These are phyloP conservation scores for Mesotaenium endlicherianum DNA, from an alignment of 139 green algal genomes.

Conservation along the genomic window DNA sequence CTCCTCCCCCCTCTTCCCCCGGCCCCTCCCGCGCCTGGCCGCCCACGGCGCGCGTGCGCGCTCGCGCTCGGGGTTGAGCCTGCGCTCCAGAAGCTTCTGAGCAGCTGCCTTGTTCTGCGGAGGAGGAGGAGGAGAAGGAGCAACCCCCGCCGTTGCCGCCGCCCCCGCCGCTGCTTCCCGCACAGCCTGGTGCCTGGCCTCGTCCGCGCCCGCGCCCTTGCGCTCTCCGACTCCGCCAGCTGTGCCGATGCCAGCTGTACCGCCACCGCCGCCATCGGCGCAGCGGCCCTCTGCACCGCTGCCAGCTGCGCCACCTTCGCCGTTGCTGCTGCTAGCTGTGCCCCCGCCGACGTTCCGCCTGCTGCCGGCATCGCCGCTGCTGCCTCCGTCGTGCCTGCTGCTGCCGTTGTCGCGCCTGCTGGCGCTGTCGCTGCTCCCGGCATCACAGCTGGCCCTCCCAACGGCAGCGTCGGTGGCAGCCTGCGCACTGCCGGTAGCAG, in stretches of 20 bases:
- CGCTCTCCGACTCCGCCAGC: neutral
- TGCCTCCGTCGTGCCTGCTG: neutral
- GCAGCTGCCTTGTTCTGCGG: neutral
- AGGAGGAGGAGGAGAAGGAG: neutral
- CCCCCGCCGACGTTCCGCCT: neutral
- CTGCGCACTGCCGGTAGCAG: neutral
- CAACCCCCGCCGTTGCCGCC: neutral
- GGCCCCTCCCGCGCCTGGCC: neutral
- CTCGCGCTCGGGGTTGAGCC: too few species aligned
- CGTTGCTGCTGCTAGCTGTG: neutral
- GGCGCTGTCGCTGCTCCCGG: neutral
- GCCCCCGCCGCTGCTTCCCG: neutral
- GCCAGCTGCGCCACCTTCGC: too few species aligned
- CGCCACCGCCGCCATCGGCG: neutral
- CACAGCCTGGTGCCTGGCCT: neutral
- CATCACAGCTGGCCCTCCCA: neutral
- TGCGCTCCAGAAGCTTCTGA: neutral
- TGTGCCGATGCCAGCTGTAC: neutral
- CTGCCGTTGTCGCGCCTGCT: neutral
- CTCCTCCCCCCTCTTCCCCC: neutral
- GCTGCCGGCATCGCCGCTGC: neutral
- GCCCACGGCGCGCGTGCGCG: too few species aligned
- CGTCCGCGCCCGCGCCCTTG: neutral
- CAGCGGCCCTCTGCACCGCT: neutral
- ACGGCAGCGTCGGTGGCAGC: neutral